Conservation (phyloP, 2,329 filamentous ascomycete species). For the Pseudocercospora musae region DNA sequence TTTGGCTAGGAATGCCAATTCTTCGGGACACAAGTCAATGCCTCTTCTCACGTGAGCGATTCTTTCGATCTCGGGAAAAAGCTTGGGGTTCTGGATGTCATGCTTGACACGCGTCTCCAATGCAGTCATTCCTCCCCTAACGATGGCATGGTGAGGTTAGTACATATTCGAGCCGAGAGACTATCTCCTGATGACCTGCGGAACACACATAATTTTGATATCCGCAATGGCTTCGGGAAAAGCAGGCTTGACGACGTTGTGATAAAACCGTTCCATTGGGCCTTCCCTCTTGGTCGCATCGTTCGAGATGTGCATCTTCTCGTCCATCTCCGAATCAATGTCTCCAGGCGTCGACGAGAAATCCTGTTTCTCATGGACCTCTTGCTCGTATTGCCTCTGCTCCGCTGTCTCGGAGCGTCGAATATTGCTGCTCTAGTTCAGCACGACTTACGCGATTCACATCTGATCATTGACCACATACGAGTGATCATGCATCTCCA, state of each 20-base stretch:
- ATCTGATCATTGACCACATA: not conserved
- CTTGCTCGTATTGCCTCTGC: conserved; percentile 18
- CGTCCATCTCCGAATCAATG: conserved; percentile 9
- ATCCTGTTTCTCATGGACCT: conserved; percentile 13
- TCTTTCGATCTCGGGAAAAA: conserved; percentile 31
- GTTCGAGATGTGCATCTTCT: conserved; percentile 10
- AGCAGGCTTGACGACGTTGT: conserved; percentile 25
- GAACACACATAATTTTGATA: conserved; percentile 26
- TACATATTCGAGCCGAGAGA: not conserved
- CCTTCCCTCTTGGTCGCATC: conserved; percentile 15
- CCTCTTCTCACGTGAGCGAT: conserved; percentile 32
- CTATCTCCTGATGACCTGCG: not conserved
- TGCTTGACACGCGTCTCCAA: conserved; percentile 29
- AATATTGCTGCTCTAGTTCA: not conserved
- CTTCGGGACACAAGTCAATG: conserved; percentile 30
- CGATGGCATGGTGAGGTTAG: not conserved
- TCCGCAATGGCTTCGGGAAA: conserved; percentile 31
- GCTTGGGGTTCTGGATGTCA: conserved; percentile 27
- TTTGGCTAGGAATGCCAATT: conserved; percentile 27
- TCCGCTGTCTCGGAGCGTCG: conserved; percentile 14
- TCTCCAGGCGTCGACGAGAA: conserved; percentile 12
- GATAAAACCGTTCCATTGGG: conserved; percentile 21
- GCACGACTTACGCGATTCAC: not conserved
- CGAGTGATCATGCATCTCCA: not conserved
- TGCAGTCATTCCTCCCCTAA: conserved; percentile 21